Evolutionary conservation across 2,329 filamentous ascomycete species (phyloP), one percentile per base, ranked within the genome.

Genomic region (Colletotrichum kahawae): DNA sequence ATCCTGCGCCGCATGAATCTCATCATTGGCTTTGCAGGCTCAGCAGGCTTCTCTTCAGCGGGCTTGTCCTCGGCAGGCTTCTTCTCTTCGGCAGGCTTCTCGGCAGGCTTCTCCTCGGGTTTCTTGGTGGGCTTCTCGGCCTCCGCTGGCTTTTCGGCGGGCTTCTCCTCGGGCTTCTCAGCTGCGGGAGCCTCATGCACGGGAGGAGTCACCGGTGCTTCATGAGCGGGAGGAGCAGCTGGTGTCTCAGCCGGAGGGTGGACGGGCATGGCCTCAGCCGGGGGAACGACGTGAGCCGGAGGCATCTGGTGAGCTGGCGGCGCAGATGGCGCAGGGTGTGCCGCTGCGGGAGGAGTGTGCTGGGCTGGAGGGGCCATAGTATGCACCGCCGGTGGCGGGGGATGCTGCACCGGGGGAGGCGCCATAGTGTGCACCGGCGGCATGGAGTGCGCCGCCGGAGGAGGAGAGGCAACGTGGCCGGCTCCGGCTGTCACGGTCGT

Each of bases 1-100:
- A 31, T 31, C 2, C 24, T 67, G 4, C 71, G 60, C n/a, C 36
- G 14, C 69, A 72, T 59, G 36, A 72, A 75, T 4, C 72, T 72
- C 72, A 68, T 72, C 34, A n/a, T 75, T 57, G 65, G 63, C n/a
- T 74, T 51, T 27, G 38, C 62, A 21, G 67, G 29, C 29, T 51
- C 62, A 1, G 60, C 70, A 5, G 70, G 43, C 43, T 21, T 48
- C 0, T 21, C 43, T 21, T 2, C 57, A 7, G 27, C 57, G 1
- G 57, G 29, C 57, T 12, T 60, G 10, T 60, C 57, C 2, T 1
- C 57, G 0, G 24, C n/a, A 48, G 43, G 57, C 18, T 18, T 31
- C 57, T 56, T 18, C 24, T 24, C 51, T 56, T 56, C 51, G 0
- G 57, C 57, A 8, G 57, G 57, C 57, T 34, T 60, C 24, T 56